Evolutionary conservation across 2,329 filamentous ascomycete genomes (phyloP), one percentile per base, ranked within the genome.

Genomic region (Ceratocystis harringtonii): DNA sequence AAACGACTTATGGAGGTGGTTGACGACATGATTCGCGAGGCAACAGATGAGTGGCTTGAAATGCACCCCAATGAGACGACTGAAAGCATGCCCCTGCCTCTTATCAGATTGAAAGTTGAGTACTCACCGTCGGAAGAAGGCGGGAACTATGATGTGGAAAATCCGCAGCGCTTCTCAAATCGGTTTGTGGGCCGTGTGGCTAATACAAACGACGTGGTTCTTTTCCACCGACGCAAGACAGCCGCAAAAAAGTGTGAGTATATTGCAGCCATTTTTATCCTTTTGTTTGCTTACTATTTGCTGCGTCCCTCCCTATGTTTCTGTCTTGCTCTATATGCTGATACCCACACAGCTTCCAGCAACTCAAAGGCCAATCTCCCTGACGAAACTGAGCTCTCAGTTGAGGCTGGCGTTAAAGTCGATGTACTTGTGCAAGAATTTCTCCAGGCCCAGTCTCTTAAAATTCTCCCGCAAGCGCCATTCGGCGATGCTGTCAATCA

Each of bases 91-190:
- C 92, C 92, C 0, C 77, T 94, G 43, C 94, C 94, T 0, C 80
- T 99, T 0, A 86, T 99, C 48, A 85, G 94, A 22, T 81, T 99
- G 17, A 90, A 92, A 68, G 92, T 99, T 0, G 94, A 99, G 71
- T 94, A 90, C 69, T 88, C 89, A 0, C 85, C 91, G 0, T 88
- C 88, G 0, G 90, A 95, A 57, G 91, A 90, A 3, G 89, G 90
- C 15, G 45, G 60, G 6, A 84, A 85, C 44, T 99, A 90, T 71
- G 89, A 97, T 70, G 87, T 88, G 69, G 94, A 97, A 73, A 99
- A 99, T 68, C 92, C 94, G 0, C 94, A 97, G 73, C 85, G 94
- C 7, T 96, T 97, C 72, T 97, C 92, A 0, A 95, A 95, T 73
- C 84, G 91, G 2, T 99, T 97, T 70, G 81, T 88, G 1, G 88